Conservation (phyloP, 805 yeast species). For the Candida bentonensis region DNA sequence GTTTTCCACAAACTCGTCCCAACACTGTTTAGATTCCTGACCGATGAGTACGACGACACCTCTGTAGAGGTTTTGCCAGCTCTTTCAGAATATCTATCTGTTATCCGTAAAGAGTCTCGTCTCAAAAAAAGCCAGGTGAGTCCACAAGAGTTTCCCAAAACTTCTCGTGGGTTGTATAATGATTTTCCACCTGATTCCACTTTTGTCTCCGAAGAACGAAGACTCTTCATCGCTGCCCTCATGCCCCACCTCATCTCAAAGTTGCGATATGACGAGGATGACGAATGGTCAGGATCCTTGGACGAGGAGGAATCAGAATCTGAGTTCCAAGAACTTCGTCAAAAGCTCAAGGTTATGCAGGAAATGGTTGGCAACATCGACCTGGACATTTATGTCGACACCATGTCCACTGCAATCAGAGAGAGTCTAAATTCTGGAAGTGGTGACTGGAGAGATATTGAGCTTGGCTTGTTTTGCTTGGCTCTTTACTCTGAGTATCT, state of each 20-base stretch:
- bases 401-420: constrained; percentile 46
- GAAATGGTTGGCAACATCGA: constrained; percentile 58
- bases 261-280: constrained; percentile 22
- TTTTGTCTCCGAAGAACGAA: constrained; percentile 13
- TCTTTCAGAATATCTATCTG: constrained; percentile 56
- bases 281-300: constrained; percentile 14
- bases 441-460: constrained; percentile 63
- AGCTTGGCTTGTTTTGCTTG: constrained; percentile 53
- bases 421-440: constrained; percentile 23
- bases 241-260: constrained; percentile 29
- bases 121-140: constrained; percentile 23
- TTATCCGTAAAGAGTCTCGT: constrained; percentile 34
- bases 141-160: constrained; percentile 21
- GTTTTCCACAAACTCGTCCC: constrained; percentile 59
- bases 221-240: constrained; percentile 45
- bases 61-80: constrained; percentile 73
- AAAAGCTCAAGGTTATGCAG: constrained; percentile 62
- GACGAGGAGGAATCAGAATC: constrained; percentile 62
- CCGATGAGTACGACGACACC: constrained; percentile 80
- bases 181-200: constrained; percentile 16
- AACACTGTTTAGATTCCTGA: constrained; percentile 50
- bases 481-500: not conserved
- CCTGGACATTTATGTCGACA: constrained; percentile 47
- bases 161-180: constrained; percentile 3
- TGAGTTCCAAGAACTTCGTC: constrained; percentile 69